phyloP scores from a whole-genome alignment of 139 green algal species.

The Coelastrella sp. region DNA sequence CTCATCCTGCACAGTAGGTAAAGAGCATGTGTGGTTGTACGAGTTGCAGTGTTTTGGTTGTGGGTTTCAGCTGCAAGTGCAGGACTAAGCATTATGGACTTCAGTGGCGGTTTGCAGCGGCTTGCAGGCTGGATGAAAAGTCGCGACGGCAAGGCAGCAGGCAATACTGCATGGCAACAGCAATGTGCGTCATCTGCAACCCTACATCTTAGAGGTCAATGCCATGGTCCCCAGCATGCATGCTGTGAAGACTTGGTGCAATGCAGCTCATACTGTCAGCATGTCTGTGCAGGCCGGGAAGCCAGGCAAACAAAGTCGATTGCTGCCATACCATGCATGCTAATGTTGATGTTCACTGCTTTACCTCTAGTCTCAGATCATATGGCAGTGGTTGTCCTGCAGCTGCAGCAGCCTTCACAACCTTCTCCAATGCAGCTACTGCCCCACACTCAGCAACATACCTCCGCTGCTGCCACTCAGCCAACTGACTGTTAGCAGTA shows the following conservation, averaged over 20 bases:
- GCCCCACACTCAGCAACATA: conserved; percentile 81
- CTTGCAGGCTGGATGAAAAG: no score
- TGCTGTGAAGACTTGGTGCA: no score
- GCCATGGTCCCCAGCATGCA: no score
- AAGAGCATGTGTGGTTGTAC: not conserved
- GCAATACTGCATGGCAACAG: no score
- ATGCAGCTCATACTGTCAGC: no score
- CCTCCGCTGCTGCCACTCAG: conserved; percentile 61
- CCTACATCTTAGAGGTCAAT: no score
- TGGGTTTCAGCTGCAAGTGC: not conserved
- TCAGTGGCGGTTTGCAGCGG: not conserved
- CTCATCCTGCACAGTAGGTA: conserved; percentile 51
- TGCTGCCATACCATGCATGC: not conserved
- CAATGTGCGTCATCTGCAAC: no score
- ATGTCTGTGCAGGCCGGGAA: not conserved
- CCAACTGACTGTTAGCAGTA: conserved; percentile 44
- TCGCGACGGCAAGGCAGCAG: no score
- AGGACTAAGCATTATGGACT: not conserved
- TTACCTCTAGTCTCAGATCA: conserved; percentile 65
- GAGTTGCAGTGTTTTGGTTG: no score
- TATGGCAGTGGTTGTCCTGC: conserved; percentile 63
- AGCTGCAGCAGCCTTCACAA: conserved; percentile 61
- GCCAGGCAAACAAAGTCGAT: not conserved
- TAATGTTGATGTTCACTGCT: no score
- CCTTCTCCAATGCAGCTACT: conserved; percentile 71